phyloP scores from a whole-genome alignment of 164 flowering plant species.

The Euptelea pleiosperma region DNA sequence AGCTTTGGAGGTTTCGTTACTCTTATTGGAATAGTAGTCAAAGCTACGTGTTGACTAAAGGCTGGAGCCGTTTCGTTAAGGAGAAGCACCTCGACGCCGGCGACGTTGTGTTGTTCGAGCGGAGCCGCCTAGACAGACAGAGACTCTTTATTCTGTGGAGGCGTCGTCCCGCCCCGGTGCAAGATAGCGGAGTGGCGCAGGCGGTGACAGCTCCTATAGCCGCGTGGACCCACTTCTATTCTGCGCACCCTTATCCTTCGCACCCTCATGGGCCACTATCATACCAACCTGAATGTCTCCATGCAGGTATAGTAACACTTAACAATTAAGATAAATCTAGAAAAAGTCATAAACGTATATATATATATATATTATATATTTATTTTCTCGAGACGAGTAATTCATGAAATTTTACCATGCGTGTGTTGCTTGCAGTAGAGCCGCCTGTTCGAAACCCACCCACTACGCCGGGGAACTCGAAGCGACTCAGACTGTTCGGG shows the following conservation, averaged over 20 bases:
- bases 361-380: too few species aligned
- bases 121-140: slow-evolving; percentile 31
- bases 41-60: slow-evolving; percentile 90
- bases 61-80: slow-evolving; percentile 92
- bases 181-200: slow-evolving; percentile 8
- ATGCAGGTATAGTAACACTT: slow-evolving; percentile 55
- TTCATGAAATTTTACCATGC: too few species aligned
- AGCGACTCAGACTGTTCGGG: slow-evolving; percentile 74
- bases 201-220: background rate
- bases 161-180: slow-evolving; percentile 35
- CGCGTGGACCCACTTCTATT: slow-evolving; percentile 33
- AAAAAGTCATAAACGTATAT: too few species aligned
- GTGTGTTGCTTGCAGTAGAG: slow-evolving; percentile 13
- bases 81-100: slow-evolving; percentile 90
- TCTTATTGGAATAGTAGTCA: slow-evolving; percentile 97
- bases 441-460: slow-evolving; percentile 17
- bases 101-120: slow-evolving; percentile 60
- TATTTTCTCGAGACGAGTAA: too few species aligned
- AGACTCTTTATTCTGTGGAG: slow-evolving; percentile 66
- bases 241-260: slow-evolving; percentile 37
- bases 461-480: slow-evolving; percentile 36
- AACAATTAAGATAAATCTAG: too few species aligned
- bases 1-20: slow-evolving; percentile 78
- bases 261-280: slow-evolving; percentile 23
- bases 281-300: slow-evolving; percentile 44